Evolutionary conservation across 352 stramenopile genomes (phyloP).

Genomic region (Paralagenidium karlingii): DNA sequence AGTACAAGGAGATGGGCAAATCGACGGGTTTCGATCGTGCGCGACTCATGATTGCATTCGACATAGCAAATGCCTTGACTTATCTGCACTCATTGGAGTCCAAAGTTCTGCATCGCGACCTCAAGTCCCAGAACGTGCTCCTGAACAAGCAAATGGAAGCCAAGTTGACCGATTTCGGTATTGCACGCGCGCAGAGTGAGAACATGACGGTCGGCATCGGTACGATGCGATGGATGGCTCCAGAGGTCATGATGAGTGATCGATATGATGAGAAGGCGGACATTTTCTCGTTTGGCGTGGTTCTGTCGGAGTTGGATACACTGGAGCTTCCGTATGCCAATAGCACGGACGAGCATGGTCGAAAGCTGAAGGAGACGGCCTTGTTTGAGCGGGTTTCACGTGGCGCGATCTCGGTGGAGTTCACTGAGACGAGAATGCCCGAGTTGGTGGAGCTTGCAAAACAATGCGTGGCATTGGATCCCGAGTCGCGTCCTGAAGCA

Average conservation of each 20-base stretch:
- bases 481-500: too few species aligned
- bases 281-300: slow-evolving; percentile 81
- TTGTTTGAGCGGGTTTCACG: too few species aligned
- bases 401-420: too few species aligned
- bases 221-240: slow-evolving; percentile 23
- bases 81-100: slow-evolving; percentile 25
- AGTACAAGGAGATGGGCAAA: slow-evolving; percentile 15
- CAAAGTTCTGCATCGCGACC: slow-evolving; percentile 19
- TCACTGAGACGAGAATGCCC: too few species aligned
- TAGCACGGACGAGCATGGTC: too few species aligned
- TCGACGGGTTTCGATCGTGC: slow-evolving; percentile 9
- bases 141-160: slow-evolving; percentile 13
- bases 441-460: too few species aligned
- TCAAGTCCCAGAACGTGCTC: slow-evolving; percentile 35
- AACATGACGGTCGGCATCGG: slow-evolving; percentile 18
- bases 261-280: slow-evolving; percentile 81
- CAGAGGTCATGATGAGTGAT: slow-evolving; percentile 54
- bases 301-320: slow-evolving; percentile 76
- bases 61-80: slow-evolving; percentile 20
- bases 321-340: slow-evolving; percentile 73
- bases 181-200: slow-evolving; percentile 19
- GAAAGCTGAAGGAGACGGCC: too few species aligned
- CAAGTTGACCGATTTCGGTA: slow-evolving; percentile 35
- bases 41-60: slow-evolving; percentile 19
- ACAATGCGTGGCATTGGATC: too few species aligned